phyloP scores from a whole-genome alignment of 108 stramenopile genomes.

The Heterococcus sp. region DNA sequence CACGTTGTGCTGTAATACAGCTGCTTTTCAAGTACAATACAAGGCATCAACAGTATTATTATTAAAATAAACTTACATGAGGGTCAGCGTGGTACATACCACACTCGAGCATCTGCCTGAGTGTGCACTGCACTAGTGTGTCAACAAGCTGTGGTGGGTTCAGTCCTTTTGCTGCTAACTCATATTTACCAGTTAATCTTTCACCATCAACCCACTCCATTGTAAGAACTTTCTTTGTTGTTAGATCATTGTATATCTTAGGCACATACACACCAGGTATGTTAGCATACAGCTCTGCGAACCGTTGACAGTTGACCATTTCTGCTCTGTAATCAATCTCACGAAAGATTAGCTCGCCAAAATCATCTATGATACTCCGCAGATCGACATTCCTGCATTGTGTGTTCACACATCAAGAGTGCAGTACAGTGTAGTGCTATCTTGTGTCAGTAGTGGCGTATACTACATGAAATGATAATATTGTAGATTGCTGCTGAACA shows the following conservation, averaged over 20 bases:
- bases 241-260: constrained; percentile 80
- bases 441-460: no score
- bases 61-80: no score
- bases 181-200: constrained; percentile 68
- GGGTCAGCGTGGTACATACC: constrained; percentile 66
- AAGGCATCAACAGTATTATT: no score
- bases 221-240: constrained; percentile 80
- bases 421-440: no score
- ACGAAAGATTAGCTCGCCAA: constrained; percentile 86
- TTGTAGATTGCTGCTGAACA: no score
- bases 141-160: constrained; percentile 67
- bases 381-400: constrained; percentile 83
- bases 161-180: constrained; percentile 66
- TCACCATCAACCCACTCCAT: constrained; percentile 84
- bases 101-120: constrained; percentile 89
- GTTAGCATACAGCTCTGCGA: constrained; percentile 84
- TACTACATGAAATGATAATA: no score
- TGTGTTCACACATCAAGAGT: no score
- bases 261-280: constrained; percentile 86
- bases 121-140: constrained; percentile 79
- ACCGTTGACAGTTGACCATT: constrained; percentile 87
- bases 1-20: no score
- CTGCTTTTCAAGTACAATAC: no score
- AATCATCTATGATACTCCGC: constrained; percentile 86
- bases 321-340: constrained; percentile 95